A percentile compares a stretch with the other conserved stretches of the same genome.
These are phyloP conservation scores for Skeletonema tropicum DNA, from an alignment of 108 stramenopile genomes.

Conservation along the genomic window DNA sequence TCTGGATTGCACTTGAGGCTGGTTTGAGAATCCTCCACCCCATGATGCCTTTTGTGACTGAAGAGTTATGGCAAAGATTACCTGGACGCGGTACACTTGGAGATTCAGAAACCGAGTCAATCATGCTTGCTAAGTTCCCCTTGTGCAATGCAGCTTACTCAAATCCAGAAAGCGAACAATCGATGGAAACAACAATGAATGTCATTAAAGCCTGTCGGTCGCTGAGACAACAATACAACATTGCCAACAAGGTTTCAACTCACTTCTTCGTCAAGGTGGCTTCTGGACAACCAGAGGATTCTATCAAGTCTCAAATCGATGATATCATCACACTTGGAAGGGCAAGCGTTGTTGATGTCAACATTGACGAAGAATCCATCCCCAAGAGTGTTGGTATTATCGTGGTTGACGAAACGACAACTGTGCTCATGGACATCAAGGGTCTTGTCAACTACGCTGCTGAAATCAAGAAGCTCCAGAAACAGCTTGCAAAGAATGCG, in stretches of 20 bases:
- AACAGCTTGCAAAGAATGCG: conserved; percentile 66
- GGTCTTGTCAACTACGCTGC: conserved; percentile 95
- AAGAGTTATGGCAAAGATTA: conserved; percentile 99
- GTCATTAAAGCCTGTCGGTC: conserved; percentile 85
- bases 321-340: conserved; percentile 88
- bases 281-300: conserved; percentile 50
- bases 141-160: conserved; percentile 59
- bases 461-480: conserved; percentile 91
- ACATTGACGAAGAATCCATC: conserved; percentile 53
- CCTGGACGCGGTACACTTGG: conserved; percentile 95
- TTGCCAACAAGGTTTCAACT: conserved; percentile 81
- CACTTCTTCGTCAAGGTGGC: conserved; percentile 85
- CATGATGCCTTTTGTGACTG: conserved; percentile 99
- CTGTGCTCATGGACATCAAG: conserved; percentile 91
- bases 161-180: conserved; percentile 61
- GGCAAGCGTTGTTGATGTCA: conserved; percentile 70
- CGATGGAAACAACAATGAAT: conserved; percentile 85
- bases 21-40: conserved; percentile 96
- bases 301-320: conserved; percentile 51
- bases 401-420: conserved; percentile 83
- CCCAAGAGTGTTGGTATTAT: conserved; percentile 81
- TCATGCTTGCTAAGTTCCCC: conserved; percentile 97
- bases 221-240: conserved; percentile 83
- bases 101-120: conserved; percentile 77
- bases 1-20: conserved; percentile 92